These are phyloP conservation scores for Opeltia flavorubescens DNA, from an alignment of 495 filamentous ascomycete species.

Conservation along the genomic window DNA sequence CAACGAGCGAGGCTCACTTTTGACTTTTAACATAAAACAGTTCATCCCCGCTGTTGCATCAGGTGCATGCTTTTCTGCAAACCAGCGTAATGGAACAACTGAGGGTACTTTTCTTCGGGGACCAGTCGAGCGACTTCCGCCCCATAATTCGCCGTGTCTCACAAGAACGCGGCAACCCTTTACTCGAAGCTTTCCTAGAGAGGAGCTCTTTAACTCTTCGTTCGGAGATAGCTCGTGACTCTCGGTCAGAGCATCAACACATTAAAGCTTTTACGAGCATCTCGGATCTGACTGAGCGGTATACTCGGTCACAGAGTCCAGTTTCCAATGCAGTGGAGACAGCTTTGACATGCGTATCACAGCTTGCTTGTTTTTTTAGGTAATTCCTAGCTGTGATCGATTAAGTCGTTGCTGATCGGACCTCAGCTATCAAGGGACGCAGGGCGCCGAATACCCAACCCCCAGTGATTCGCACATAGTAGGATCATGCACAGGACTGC, in stretches of 20 bases:
- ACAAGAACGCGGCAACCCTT: conserved; percentile 44
- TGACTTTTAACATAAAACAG: too few relatives aligned
- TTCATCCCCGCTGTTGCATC: too few relatives aligned
- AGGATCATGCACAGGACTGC: conserved; percentile 57
- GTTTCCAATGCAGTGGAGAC: conserved; percentile 51
- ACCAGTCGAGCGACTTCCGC: conserved; percentile 64
- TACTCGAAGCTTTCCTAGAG: conserved; percentile 54
- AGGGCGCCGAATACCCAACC: background rate
- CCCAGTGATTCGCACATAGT: conserved; percentile 18
- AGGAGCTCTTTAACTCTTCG: conserved; percentile 44
- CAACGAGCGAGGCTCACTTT: too few relatives aligned
- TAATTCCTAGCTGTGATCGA: conserved; percentile 24
- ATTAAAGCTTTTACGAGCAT: conserved; percentile 65
- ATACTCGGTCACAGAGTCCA: conserved; percentile 38
- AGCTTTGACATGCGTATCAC: conserved; percentile 52
- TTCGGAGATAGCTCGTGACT: conserved; percentile 45
- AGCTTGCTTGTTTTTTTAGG: conserved; percentile 67
- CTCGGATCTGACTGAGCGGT: conserved; percentile 50
- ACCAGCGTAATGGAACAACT: background rate
- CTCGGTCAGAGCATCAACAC: conserved; percentile 41
- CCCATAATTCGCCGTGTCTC: conserved; percentile 43
- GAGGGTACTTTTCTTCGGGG: conserved; percentile 44
- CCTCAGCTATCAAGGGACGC: conserved; percentile 24
- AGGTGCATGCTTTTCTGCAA: background rate
- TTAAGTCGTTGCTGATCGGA: conserved; percentile 20